Percentiles rank a stretch among this genome's conserved stretches.
Evolutionary conservation across 129 eudicot species (phyloP).

Genomic region (Chrysanthemum lavandulifolium): DNA sequence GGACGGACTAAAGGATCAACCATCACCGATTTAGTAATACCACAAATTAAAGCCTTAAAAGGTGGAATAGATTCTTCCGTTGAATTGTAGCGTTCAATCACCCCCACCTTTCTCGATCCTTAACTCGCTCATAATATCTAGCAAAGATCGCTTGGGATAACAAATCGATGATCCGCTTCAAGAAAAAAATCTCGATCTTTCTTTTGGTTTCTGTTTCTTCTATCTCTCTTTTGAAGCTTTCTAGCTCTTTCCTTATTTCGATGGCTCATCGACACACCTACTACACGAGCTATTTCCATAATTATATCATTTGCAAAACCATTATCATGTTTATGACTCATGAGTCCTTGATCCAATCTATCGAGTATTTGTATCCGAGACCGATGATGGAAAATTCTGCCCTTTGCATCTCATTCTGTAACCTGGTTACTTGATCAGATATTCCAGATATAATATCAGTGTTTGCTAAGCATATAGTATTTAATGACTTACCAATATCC

Average conservation of each 20-base stretch:
- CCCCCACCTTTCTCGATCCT: conserved; percentile 44
- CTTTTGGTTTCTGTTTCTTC: conserved; percentile 65
- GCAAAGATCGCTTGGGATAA: conserved; percentile 72
- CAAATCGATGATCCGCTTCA: conserved; percentile 57
- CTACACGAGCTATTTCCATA: conserved; percentile 53
- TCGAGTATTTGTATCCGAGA: conserved; percentile 46
- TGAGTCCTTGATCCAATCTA: conserved; percentile 45
- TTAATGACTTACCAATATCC: conserved; percentile 53
- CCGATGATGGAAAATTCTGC: conserved; percentile 45
- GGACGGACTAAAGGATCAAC: conserved; percentile 62
- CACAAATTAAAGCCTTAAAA: conserved; percentile 55
- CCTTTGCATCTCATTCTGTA: conserved; percentile 60
- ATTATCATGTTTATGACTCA: conserved; percentile 44
- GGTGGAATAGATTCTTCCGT: conserved; percentile 50
- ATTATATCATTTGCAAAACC: conserved; percentile 56
- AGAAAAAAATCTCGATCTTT: conserved; percentile 57
- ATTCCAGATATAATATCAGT: conserved; percentile 46
- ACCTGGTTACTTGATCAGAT: conserved; percentile 48
- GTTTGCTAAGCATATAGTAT: conserved; percentile 46
- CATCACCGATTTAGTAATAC: conserved; percentile 53
- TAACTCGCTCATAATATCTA: conserved; percentile 49
- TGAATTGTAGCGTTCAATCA: conserved; percentile 44
- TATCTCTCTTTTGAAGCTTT: conserved; percentile 51
- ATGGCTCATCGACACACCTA: conserved; percentile 52
- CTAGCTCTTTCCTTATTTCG: conserved; percentile 49